Conservation (phyloP, 1,139 yeast genomes). For the Magnusiomyces ingens region DNA sequence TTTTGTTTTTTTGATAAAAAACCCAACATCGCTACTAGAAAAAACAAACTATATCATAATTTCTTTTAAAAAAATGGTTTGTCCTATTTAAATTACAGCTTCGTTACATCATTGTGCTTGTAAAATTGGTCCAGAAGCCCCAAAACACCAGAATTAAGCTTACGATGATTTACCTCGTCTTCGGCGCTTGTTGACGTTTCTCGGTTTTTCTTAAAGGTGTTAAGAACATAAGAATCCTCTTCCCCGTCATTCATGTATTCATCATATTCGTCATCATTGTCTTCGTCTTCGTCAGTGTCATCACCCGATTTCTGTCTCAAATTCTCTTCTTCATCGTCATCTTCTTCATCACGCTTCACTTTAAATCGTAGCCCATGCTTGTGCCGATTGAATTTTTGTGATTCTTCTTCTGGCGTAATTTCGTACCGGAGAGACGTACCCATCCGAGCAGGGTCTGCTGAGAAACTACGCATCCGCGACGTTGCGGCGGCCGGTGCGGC, state of each 20-base stretch:
- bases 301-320: background rate
- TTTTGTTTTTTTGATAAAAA: no score
- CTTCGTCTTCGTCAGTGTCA: conserved; percentile 12
- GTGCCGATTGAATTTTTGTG: background rate
- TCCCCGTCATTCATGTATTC: conserved; percentile 29
- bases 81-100: background rate
- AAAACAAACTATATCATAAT: no score
- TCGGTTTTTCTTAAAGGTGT: conserved; percentile 27
- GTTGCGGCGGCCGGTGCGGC: background rate
- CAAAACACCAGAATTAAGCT: conserved; percentile 56
- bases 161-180: conserved; percentile 35
- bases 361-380: conserved; percentile 3
- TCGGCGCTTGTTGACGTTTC: conserved; percentile 22
- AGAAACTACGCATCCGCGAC: background rate
- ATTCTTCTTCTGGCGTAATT: background rate
- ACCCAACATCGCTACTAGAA: no score
- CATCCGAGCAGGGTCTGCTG: no score
- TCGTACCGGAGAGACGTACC: no score
- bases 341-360: conserved; percentile 10
- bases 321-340: conserved; percentile 13
- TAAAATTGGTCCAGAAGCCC: conserved; percentile 82
- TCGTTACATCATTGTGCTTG: conserved; percentile 31
- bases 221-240: conserved; percentile 17
- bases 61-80: background rate
- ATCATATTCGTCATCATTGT: conserved; percentile 28